A percentile compares a stretch with the other conserved stretches of the same genome.
These are phyloP conservation scores for Allium cepa DNA, from an alignment of 106 monocot genomes.

Conservation along the genomic window DNA sequence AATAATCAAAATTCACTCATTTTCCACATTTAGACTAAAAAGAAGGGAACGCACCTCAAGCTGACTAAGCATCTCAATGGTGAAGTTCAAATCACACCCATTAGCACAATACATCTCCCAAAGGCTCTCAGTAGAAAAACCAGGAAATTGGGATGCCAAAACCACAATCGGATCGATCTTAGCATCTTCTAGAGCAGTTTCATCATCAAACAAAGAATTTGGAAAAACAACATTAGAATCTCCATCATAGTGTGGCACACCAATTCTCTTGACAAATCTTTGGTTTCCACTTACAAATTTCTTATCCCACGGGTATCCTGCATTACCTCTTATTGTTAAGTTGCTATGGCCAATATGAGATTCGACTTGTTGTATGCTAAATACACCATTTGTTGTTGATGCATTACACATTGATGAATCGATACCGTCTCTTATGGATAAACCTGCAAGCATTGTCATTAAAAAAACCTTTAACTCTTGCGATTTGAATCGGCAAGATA, in stretches of 20 bases:
- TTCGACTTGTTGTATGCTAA: constrained; percentile 3
- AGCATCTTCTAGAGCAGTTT: constrained; percentile 8
- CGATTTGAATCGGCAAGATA: constrained; percentile 11
- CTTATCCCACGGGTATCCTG: constrained; percentile 17
- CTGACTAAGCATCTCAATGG: constrained; percentile 20
- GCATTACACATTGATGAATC: constrained; percentile 16
- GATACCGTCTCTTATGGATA: constrained; percentile 31
- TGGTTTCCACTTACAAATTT: constrained; percentile 13
- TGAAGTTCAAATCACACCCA: constrained; percentile 23
- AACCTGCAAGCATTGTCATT: constrained; percentile 16
- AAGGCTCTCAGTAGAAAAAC: constrained; percentile 27
- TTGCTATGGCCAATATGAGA: not conserved
- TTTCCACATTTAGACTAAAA: too few species aligned
- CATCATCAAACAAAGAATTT: constrained; percentile 9
- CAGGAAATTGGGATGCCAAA: constrained; percentile 23
- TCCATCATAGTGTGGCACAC: constrained; percentile 18
- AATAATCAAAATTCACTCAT: too few species aligned
- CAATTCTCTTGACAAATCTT: constrained; percentile 14
- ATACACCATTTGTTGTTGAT: constrained; percentile 8
- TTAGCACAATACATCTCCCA: constrained; percentile 26
- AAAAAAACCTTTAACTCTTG: not conserved
- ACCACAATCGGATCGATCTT: constrained; percentile 11
- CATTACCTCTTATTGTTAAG: constrained; percentile 4
- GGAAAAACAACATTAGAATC: constrained; percentile 22
- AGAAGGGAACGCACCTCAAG: constrained; percentile 18